Percentiles rank a stretch among this genome's conserved stretches.
Conservation (phyloP, 2,329 filamentous ascomycete species). For the Camillea tinctor region DNA sequence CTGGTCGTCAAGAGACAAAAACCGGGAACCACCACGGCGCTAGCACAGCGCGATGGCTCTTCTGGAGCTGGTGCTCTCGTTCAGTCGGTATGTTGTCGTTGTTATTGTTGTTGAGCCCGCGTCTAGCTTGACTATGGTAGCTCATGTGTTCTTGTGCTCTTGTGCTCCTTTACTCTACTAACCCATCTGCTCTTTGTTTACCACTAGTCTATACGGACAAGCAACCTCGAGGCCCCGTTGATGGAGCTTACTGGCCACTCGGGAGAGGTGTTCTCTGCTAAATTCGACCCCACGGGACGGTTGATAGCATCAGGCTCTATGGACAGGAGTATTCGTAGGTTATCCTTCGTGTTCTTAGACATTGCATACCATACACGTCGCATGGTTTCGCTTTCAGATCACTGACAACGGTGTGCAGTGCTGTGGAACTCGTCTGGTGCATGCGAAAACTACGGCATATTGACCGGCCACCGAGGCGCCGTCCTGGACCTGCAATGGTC, state of each 20-base stretch:
- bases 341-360: neutral
- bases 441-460: slow-evolving; percentile 89
- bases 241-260: slow-evolving; percentile 84
- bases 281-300: slow-evolving; percentile 85
- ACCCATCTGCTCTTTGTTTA: neutral
- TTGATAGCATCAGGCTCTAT: slow-evolving; percentile 92
- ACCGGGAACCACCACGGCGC: slow-evolving; percentile 48
- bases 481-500: slow-evolving; percentile 95
- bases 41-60: slow-evolving; percentile 51
- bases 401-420: slow-evolving; percentile 53
- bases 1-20: slow-evolving; percentile 90
- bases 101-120: too few species aligned
- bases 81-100: slow-evolving; percentile 50
- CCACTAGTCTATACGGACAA: slow-evolving; percentile 71
- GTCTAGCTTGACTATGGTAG: too few species aligned
- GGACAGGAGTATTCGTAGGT: slow-evolving; percentile 84
- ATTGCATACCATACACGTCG: neutral
- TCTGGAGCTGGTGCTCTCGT: slow-evolving; percentile 44
- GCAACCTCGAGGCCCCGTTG: slow-evolving; percentile 80
- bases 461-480: slow-evolving; percentile 88
- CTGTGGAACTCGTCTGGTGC: slow-evolving; percentile 91
- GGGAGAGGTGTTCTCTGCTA: slow-evolving; percentile 88
- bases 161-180: too few species aligned
- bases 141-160: too few species aligned
- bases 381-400: neutral